Conservation (phyloP, 352 stramenopile species). For the Globisporangium camurandrum region DNA sequence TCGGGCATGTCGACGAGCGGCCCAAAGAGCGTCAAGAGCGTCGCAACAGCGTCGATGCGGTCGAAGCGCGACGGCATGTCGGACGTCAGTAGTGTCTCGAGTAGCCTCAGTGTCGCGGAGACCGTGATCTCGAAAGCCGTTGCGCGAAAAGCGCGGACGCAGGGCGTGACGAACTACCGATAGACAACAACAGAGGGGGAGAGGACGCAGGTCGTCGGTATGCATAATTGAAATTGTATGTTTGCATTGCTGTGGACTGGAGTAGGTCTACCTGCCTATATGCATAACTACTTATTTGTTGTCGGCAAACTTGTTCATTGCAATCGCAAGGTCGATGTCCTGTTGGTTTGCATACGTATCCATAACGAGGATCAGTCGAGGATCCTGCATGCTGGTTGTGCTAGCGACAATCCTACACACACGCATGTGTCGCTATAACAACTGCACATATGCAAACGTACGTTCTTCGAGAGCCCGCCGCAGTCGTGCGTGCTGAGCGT, state of each 20-base stretch:
- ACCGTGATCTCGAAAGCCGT: slow-evolving; percentile 71
- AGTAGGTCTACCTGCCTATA: no score
- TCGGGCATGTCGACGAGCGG: slow-evolving; percentile 27
- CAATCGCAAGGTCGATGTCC: slow-evolving; percentile 61
- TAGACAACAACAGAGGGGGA: slow-evolving; percentile 20
- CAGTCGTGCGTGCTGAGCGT: slow-evolving; percentile 96
- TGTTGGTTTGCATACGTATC: slow-evolving; percentile 8
- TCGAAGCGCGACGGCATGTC: slow-evolving; percentile 39
- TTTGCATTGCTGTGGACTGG: no score
- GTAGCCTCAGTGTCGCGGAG: slow-evolving; percentile 53
- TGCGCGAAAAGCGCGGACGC: slow-evolving; percentile 46
- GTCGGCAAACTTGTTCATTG: slow-evolving; percentile 75
- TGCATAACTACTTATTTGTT: no score
- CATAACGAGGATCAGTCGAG: no score
- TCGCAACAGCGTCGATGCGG: slow-evolving; percentile 22
- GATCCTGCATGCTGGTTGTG: no score
- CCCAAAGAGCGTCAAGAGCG: slow-evolving; percentile 49
- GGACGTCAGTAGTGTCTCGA: slow-evolving; percentile 57
- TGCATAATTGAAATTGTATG: no score
- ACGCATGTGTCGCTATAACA: no score
- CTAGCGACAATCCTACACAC: not conserved
- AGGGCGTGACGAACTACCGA: slow-evolving; percentile 38
- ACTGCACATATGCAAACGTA: slow-evolving; percentile 16
- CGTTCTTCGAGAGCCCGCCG: slow-evolving; percentile 89
- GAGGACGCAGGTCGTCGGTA: no score